These are phyloP conservation scores for Mollisia scopiformis DNA, from an alignment of 2,329 filamentous ascomycete genomes.

Conservation along the genomic window DNA sequence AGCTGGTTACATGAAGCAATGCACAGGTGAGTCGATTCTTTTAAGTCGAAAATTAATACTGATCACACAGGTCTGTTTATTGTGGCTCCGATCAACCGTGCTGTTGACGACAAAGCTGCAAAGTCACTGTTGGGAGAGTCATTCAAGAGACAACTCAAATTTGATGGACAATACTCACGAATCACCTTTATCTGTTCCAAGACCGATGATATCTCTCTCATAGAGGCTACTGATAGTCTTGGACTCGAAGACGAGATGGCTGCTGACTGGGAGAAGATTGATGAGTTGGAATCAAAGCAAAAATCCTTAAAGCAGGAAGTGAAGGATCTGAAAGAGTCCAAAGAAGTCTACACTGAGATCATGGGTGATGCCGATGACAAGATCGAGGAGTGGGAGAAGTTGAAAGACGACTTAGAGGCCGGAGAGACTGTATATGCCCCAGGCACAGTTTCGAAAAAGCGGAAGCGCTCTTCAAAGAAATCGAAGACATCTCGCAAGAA, in stretches of 20 bases:
- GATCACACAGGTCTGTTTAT: constrained; percentile 54
- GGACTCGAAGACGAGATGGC: constrained; percentile 40
- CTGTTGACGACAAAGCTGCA: constrained; percentile 62
- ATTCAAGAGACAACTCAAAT: constrained; percentile 62
- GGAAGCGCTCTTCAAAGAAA: constrained; percentile 39
- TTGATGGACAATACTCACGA: constrained; percentile 55
- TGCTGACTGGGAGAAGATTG: constrained; percentile 39
- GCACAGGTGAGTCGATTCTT: constrained; percentile 39
- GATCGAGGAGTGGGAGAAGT: constrained; percentile 48
- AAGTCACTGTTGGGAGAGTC: constrained; percentile 57
- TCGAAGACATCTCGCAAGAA: constrained; percentile 29
- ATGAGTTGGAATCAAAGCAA: constrained; percentile 24
- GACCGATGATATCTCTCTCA: constrained; percentile 59
- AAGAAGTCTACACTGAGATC: constrained; percentile 36
- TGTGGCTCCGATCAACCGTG: constrained; percentile 62
- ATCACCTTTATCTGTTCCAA: constrained; percentile 67
- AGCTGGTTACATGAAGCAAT: constrained; percentile 60
- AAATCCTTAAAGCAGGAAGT: constrained; percentile 27
- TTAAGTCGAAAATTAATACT: neutral
- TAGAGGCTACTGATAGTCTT: constrained; percentile 41
- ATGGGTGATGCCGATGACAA: constrained; percentile 44
- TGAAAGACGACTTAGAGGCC: constrained; percentile 41
- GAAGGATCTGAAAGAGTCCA: constrained; percentile 37
- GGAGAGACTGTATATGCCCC: constrained; percentile 47
- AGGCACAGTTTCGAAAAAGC: constrained; percentile 41